phyloP scores from a whole-genome alignment of 371 early-diverging fungal genomes.

The Choanephora cucurbitarum region DNA sequence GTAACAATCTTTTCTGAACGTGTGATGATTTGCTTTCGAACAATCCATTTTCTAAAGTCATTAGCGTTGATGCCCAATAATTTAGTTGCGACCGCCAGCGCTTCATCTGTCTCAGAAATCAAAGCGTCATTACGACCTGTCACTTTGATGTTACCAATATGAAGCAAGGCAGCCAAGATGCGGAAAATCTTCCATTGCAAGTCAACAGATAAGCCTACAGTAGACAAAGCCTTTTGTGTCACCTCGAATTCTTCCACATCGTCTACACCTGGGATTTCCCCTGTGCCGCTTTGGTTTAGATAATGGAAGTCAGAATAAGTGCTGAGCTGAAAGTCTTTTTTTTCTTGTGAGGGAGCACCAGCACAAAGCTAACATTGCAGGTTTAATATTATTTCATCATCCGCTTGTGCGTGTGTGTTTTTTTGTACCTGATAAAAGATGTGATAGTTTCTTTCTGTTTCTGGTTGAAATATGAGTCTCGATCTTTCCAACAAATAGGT shows the following conservation, averaged over 20 bases:
- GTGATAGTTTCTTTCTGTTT: slow-evolving; percentile 97
- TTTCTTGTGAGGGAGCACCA: slow-evolving; percentile 81
- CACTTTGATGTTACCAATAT: slow-evolving; percentile 91
- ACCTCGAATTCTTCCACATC: slow-evolving; percentile 89
- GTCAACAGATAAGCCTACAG: slow-evolving; percentile 82
- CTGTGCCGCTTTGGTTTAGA: slow-evolving; percentile 83
- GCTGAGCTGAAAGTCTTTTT: slow-evolving; percentile 75
- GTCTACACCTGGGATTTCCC: slow-evolving; percentile 83
- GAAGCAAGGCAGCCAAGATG: slow-evolving; percentile 86
- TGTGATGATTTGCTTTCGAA: slow-evolving; percentile 87
- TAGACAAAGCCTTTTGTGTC: slow-evolving; percentile 83
- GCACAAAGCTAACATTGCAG: slow-evolving; percentile 73
- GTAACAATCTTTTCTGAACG: slow-evolving; percentile 87
- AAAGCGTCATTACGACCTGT: slow-evolving; percentile 69
- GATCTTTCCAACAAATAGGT: slow-evolving; percentile 98
- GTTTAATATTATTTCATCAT: not conserved
- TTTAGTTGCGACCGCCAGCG: slow-evolving; percentile 62
- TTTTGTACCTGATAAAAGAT: slow-evolving; percentile 92
- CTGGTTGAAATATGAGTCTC: slow-evolving; percentile 92
- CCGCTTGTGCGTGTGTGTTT: not conserved
- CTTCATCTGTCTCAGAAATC: slow-evolving; percentile 66
- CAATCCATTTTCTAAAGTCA: slow-evolving; percentile 90
- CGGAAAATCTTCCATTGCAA: slow-evolving; percentile 90
- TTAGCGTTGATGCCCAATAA: slow-evolving; percentile 73
- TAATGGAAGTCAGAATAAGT: slow-evolving; percentile 80